Conservation (phyloP, 106 monocot genomes). For the Dioscorea alata region DNA sequence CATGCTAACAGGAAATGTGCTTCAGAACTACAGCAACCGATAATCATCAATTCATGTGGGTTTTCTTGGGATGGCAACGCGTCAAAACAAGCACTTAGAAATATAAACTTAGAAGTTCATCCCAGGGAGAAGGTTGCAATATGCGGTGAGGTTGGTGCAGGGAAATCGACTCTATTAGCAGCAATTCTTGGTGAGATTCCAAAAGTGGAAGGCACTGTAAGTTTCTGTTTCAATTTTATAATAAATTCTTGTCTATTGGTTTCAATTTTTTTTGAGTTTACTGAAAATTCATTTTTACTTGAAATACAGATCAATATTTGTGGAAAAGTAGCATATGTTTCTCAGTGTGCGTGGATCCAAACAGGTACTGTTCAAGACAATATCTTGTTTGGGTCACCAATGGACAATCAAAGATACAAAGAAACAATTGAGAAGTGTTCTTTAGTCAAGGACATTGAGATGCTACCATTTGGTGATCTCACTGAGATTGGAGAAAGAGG, state of each 20-base stretch:
- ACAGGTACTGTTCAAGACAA: slow-evolving; percentile 79
- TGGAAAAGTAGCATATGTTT: slow-evolving; percentile 88
- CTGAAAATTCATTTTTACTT: background rate
- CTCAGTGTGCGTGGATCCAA: slow-evolving; percentile 94
- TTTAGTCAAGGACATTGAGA: slow-evolving; percentile 80
- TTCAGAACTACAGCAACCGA: slow-evolving; percentile 6
- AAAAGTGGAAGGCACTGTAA: slow-evolving; percentile 52
- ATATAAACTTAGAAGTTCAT: slow-evolving; percentile 44
- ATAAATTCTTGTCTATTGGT: no score
- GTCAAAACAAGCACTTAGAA: slow-evolving; percentile 34
- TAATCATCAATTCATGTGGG: slow-evolving; percentile 29
- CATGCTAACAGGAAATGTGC: slow-evolving; percentile 20
- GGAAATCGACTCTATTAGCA: slow-evolving; percentile 80
- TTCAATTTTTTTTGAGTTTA: background rate
- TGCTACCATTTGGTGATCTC: slow-evolving; percentile 75
- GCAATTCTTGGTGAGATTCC: slow-evolving; percentile 89
- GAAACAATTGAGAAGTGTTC: slow-evolving; percentile 80
- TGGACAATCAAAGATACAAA: slow-evolving; percentile 66
- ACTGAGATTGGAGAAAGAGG: slow-evolving; percentile 99
- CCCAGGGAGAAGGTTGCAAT: slow-evolving; percentile 78
- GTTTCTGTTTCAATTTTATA: background rate
- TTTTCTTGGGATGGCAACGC: slow-evolving; percentile 71
- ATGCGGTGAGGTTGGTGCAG: slow-evolving; percentile 92
- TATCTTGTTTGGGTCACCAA: slow-evolving; percentile 70
- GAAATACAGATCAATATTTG: slow-evolving; percentile 56